phyloP scores from a whole-genome alignment of 1,284 basidiomycete genomes.

The Vanrija sp. region DNA sequence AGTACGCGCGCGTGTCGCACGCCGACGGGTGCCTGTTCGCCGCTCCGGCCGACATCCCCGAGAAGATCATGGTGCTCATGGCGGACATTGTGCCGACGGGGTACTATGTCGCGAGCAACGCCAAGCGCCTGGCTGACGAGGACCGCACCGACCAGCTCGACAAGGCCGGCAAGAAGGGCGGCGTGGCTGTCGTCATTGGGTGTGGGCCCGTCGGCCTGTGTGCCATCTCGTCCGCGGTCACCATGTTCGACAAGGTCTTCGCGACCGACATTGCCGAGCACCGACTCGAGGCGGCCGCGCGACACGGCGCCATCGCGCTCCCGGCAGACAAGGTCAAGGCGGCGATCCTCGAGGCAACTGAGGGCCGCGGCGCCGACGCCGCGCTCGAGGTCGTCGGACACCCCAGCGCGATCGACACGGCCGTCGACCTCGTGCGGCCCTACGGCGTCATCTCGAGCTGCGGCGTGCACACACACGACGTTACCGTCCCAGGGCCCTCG shows the following conservation, averaged over 20 bases:
- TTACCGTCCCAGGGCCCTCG: constrained; percentile 49
- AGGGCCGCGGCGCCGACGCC: constrained; percentile 50
- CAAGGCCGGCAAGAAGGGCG: constrained; percentile 22
- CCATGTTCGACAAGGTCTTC: constrained; percentile 43
- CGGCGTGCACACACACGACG: constrained; percentile 56
- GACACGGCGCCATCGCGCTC: constrained; percentile 47
- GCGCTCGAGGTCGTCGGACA: constrained; percentile 71
- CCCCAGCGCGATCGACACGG: constrained; percentile 62
- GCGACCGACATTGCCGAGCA: constrained; percentile 34
- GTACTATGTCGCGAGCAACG: constrained; percentile 49
- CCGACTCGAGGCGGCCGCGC: constrained; percentile 29
- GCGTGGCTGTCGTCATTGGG: constrained; percentile 45
- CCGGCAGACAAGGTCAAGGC: constrained; percentile 25
- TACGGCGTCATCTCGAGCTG: constrained; percentile 76
- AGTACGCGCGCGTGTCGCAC: constrained; percentile 71
- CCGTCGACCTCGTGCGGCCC: constrained; percentile 71
- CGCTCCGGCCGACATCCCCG: constrained; percentile 40
- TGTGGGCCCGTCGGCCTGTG: constrained; percentile 52
- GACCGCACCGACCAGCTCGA: constrained; percentile 1
- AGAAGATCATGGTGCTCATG: constrained; percentile 50
- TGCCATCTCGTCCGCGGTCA: constrained; percentile 46
- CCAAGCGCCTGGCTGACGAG: constrained; percentile 36
- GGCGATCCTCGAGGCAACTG: constrained; percentile 32
- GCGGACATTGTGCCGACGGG: constrained; percentile 51
- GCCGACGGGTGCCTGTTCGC: constrained; percentile 48